Base-by-base conservation (phyloP, 768 basidiomycete species). In the Hortiboletus flavorubellus region DNA sequence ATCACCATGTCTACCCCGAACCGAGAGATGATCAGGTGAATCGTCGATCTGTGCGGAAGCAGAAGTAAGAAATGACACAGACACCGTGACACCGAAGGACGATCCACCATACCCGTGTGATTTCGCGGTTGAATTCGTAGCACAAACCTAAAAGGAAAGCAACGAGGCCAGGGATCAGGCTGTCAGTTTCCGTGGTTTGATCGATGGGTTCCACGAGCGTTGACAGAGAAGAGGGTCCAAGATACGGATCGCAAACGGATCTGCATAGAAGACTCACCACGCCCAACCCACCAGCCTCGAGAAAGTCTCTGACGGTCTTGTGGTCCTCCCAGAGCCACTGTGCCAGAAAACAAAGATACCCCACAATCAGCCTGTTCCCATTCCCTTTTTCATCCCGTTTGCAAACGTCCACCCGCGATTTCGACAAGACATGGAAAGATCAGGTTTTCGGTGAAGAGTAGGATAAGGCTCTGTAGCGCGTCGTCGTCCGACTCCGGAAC, bases 271-370 rank as follows among this genome's bases (percentile, higher is more conserved):
- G 1, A 83, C 93, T 64, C 70, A 98, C 95, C 64, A 94, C 86
- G 51, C 91, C 89, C 46, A 99, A 73, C 49, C 93, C 93, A 21
- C 94, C 93, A 8, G 92, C 87, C 64, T 91, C 86, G 59, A 99
- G 75, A 65, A 98, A 96, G 66, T 91, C 93, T 57, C 85, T 80
- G 49, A 97, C 93, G 0, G 90, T 87, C 49, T 78, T 81, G 0
- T 93, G 86, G 63, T 97, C 95, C 64, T 98, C 96, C 95, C 95
- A 99, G 8, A 97, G 76, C 97, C 97, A 99, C 58, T 94, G 92
- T 5, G 84, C 79, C 33, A 99, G 77, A 50, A 97, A 70, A 46
- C 83, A 82, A 35, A 98, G 76, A 66, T 98, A 96, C 0, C 86
- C 89, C 8, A 91, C 85, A 64, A 94, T 86, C 45, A 96, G 75